Evolutionary conservation across 192 early-diverging fungal genomes (phyloP).

Genomic region (Hyaloraphidium curvatum): DNA sequence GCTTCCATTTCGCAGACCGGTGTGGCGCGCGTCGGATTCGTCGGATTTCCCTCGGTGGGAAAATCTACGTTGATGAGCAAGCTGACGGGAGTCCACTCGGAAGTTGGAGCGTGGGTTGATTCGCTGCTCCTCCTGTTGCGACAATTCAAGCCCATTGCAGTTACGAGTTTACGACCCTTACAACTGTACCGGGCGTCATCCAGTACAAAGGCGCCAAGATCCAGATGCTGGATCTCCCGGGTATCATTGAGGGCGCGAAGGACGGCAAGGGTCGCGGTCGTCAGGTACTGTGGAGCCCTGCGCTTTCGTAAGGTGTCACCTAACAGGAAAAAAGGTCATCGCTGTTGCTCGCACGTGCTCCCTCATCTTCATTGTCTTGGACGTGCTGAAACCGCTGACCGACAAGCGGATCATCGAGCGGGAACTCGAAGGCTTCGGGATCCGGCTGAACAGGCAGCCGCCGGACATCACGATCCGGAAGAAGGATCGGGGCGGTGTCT

Average conservation of each 20-base stretch:
- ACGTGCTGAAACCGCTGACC: conserved; percentile 89
- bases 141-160: too few relatives aligned
- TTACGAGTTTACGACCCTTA: conserved; percentile 98
- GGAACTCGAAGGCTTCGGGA: conserved; percentile 94
- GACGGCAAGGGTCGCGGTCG: conserved; percentile 98
- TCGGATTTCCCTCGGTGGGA: conserved; percentile 95
- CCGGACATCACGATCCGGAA: conserved; percentile 89
- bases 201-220: conserved; percentile 97
- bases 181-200: conserved; percentile 88
- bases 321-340: conserved; percentile 42
- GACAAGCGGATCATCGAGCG: conserved; percentile 89
- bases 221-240: conserved; percentile 96
- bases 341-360: conserved; percentile 94
- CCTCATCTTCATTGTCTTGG: conserved; percentile 87
- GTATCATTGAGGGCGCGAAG: conserved; percentile 96
- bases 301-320: conserved; percentile 6
- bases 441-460: conserved; percentile 89
- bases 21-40: conserved; percentile 94
- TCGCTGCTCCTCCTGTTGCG: too few relatives aligned
- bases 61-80: conserved; percentile 97
- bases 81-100: conserved; percentile 87
- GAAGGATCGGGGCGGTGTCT: conserved; percentile 97
- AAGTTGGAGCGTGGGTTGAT: conserved; percentile 55
- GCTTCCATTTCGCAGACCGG: too few relatives aligned
- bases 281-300: conserved; percentile 9